Evolutionary conservation across 2,329 filamentous ascomycete genomes (phyloP).

Genomic region (Sporothrix inflata): DNA sequence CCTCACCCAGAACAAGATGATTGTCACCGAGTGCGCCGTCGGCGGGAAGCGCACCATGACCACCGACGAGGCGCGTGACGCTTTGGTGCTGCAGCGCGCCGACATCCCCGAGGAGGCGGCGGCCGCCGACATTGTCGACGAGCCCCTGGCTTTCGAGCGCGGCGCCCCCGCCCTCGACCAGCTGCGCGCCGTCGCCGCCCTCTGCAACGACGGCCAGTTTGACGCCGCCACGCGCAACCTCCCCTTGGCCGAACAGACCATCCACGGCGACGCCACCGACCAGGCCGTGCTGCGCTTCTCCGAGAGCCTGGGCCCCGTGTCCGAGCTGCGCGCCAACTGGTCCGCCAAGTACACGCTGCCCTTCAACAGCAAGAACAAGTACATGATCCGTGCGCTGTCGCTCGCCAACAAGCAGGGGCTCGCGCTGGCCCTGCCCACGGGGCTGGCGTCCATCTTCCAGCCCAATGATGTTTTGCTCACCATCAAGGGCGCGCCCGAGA

Average conservation of each 20-base stretch:
- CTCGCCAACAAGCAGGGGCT: constrained; percentile 44
- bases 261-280: constrained; percentile 78
- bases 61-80: constrained; percentile 54
- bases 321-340: constrained; percentile 65
- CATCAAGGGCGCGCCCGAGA: constrained; percentile 80
- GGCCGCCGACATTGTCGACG: constrained; percentile 40
- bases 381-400: constrained; percentile 69
- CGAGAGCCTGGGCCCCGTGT: constrained; percentile 64
- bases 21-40: constrained; percentile 69
- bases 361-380: constrained; percentile 86
- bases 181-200: constrained; percentile 62
- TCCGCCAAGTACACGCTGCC: constrained; percentile 68
- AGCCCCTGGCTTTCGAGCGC: not conserved
- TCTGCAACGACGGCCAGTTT: constrained; percentile 78
- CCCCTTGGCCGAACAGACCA: constrained; percentile 63
- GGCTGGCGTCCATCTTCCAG: constrained; percentile 43
- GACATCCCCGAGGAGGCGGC: constrained; percentile 16
- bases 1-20: constrained; percentile 72
- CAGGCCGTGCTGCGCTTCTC: constrained; percentile 74
- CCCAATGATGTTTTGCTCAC: constrained; percentile 58
- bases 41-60: constrained; percentile 57
- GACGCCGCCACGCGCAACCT: constrained; percentile 65
- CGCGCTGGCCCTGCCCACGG: constrained; percentile 44
- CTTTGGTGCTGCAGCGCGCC: constrained; percentile 38
- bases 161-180: constrained; percentile 52